Conservation (phyloP, 176 grass and related monocot genomes). For the Musa beccarii region DNA sequence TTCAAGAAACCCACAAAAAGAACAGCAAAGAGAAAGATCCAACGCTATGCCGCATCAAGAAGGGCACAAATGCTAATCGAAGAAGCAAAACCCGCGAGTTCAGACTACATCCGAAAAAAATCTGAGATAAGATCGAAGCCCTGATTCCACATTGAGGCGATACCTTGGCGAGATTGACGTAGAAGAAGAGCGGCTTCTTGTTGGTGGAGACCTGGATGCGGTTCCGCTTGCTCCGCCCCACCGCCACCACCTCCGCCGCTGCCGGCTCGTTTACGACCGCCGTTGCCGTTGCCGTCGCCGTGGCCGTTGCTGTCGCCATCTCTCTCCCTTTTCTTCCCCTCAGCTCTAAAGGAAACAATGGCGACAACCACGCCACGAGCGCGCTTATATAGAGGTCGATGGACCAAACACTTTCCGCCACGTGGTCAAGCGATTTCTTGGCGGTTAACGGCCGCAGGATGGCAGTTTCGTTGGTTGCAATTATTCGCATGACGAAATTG, state of each 20-base stretch:
- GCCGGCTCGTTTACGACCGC: not conserved
- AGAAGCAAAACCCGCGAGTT: no score
- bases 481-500: not conserved
- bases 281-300: slow-evolving; percentile 15
- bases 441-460: not conserved
- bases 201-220: slow-evolving; percentile 93
- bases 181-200: slow-evolving; percentile 95
- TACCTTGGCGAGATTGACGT: slow-evolving; percentile 94
- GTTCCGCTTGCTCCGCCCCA: slow-evolving; percentile 48
- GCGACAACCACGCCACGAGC: not conserved
- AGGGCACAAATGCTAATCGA: no score
- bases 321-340: slow-evolving; percentile 16
- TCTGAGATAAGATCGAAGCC: not conserved
- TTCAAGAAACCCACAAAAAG: no score
- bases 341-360: not conserved
- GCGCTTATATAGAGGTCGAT: not conserved
- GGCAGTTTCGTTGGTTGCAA: not conserved
- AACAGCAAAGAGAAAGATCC: no score
- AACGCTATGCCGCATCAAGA: no score
- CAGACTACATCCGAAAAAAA: slow-evolving; percentile 1
- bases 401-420: not conserved
- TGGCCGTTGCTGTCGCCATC: slow-evolving; percentile 12
- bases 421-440: not conserved
- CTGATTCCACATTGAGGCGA: not conserved
- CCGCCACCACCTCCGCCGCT: slow-evolving; percentile 1